phyloP scores from a whole-genome alignment of 2,329 filamentous ascomycete genomes.

The Arthrobotrys iridis region DNA sequence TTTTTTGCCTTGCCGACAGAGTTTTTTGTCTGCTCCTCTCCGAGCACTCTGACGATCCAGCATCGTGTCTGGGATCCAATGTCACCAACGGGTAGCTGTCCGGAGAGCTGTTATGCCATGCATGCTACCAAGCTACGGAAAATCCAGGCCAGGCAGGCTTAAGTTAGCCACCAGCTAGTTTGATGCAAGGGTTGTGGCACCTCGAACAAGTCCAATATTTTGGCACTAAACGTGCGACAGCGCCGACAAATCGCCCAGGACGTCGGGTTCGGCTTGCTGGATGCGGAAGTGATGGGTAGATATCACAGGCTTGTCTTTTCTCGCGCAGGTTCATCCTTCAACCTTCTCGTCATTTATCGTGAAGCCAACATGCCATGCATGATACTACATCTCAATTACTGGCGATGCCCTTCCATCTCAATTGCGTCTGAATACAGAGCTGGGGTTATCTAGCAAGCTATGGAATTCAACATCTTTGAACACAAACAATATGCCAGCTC shows the following conservation, averaged over 20 bases:
- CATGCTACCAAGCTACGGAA: slow-evolving; percentile 7
- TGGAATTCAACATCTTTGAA: not conserved
- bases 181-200: slow-evolving; percentile 11
- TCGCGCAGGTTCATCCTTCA: not conserved
- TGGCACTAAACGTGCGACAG: slow-evolving; percentile 8
- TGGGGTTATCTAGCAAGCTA: too few relatives aligned
- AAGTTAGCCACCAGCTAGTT: not conserved
- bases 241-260: slow-evolving; percentile 10
- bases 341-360: slow-evolving; percentile 26
- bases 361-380: not conserved
- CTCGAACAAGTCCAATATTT: slow-evolving; percentile 11
- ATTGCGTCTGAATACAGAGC: not conserved
- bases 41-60: not conserved
- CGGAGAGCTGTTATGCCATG: slow-evolving; percentile 1
- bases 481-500: not conserved
- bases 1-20: slow-evolving; percentile 2
- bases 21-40: not conserved
- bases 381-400: not conserved
- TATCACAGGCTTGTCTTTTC: slow-evolving; percentile 38
- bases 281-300: slow-evolving; percentile 33
- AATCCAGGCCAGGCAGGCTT: not conserved
- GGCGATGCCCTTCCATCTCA: not conserved
- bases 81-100: slow-evolving; percentile 13
- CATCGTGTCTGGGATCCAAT: slow-evolving; percentile 12
- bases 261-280: slow-evolving; percentile 35